Percentiles rank a stretch among this genome's conserved stretches.
These are phyloP conservation scores for Coemansia guatemalensis DNA, from an alignment of 192 early-diverging fungal genomes.

Conservation along the genomic window DNA sequence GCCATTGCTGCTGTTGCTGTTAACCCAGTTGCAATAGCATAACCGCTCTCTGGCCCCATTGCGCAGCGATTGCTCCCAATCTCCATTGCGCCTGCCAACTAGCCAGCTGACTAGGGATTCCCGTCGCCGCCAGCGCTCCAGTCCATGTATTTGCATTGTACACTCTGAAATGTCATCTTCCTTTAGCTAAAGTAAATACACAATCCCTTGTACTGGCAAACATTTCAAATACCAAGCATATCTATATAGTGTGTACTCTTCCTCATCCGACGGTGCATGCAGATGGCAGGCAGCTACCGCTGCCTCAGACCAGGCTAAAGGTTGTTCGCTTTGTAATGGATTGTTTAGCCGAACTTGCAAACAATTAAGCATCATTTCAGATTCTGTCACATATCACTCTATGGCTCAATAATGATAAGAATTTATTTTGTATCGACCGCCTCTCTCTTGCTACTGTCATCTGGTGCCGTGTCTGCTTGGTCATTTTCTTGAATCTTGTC, in stretches of 20 bases:
- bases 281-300: not conserved
- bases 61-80: no score
- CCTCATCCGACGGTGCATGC: no score
- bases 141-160: not conserved
- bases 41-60: no score
- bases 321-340: not conserved
- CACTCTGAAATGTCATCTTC: not conserved
- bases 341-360: not conserved
- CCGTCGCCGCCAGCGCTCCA: not conserved
- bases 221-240: not conserved
- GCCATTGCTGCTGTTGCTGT: no score
- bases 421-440: not conserved
- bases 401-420: not conserved
- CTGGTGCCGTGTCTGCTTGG: not conserved
- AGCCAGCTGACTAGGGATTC: not conserved
- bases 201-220: not conserved
- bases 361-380: not conserved
- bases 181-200: slow-evolving; percentile 5
- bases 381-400: not conserved
- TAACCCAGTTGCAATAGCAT: no score
- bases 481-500: not conserved
- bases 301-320: not conserved
- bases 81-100: not conserved
- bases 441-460: not conserved
- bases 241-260: not conserved